These are phyloP conservation scores for Amanita exitialis DNA, from an alignment of 768 basidiomycete genomes.

Conservation along the genomic window DNA sequence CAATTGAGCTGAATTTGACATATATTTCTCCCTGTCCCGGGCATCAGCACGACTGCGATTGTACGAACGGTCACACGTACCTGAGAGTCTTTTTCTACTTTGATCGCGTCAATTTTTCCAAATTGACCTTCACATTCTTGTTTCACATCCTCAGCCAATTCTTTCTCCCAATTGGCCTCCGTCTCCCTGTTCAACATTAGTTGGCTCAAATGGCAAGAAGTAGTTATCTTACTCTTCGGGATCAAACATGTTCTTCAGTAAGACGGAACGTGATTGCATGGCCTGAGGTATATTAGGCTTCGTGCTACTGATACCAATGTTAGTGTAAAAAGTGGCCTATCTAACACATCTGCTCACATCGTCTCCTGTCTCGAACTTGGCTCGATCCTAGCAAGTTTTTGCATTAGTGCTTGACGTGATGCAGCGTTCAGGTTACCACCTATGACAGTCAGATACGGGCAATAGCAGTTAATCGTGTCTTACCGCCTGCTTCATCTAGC, in stretches of 20 bases:
- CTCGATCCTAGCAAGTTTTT: constrained; percentile 97
- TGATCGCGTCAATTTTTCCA: constrained; percentile 78
- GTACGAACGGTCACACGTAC: constrained; percentile 27
- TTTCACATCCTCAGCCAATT: constrained; percentile 94
- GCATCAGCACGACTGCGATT: constrained; percentile 4
- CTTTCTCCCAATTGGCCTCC: constrained; percentile 92
- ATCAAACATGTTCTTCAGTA: constrained; percentile 93
- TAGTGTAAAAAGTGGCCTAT: constrained; percentile 1
- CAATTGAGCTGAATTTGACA: constrained; percentile 77
- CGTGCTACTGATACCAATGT: constrained; percentile 30
- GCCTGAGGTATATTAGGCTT: constrained; percentile 75
- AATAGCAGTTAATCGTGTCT: not conserved
- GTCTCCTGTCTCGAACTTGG: constrained; percentile 47
- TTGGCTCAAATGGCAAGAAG: not conserved
- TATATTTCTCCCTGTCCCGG: constrained; percentile 85
- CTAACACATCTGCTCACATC: constrained; percentile 33
- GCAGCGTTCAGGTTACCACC: constrained; percentile 97
- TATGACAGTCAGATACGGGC: constrained; percentile 18
- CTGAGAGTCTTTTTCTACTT: constrained; percentile 89
- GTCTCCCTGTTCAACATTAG: constrained; percentile 57
- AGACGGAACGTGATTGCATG: constrained; percentile 83
- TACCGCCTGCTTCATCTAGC: constrained; percentile 87
- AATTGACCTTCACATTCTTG: constrained; percentile 89
- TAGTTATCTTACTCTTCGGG: constrained; percentile 75
- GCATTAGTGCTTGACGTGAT: constrained; percentile 99